phyloP scores from a whole-genome alignment of 352 stramenopile species.

The Globisporangium echinulatum region DNA sequence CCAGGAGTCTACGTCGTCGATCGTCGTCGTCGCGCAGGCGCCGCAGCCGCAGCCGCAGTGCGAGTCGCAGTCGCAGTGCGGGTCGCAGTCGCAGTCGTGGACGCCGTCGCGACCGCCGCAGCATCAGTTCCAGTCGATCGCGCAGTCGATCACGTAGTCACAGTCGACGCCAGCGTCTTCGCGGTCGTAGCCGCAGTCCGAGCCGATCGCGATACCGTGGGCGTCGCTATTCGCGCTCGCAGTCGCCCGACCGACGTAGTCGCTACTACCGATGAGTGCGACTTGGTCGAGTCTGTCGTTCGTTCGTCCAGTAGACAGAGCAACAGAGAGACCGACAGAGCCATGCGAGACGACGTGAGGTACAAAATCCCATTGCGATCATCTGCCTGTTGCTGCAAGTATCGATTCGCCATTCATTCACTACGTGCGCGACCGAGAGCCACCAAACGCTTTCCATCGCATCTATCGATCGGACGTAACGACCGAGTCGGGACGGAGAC shows the following conservation, averaged over 20 bases:
- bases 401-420: too few species aligned
- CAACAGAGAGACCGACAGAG: not conserved
- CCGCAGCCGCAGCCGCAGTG: slow-evolving; percentile 9
- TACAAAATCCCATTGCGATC: too few species aligned
- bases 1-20: not conserved
- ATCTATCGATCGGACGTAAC: too few species aligned
- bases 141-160: slow-evolving; percentile 25
- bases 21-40: slow-evolving; percentile 3
- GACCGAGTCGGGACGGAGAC: not conserved
- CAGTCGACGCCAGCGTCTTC: slow-evolving; percentile 7
- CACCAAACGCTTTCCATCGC: too few species aligned
- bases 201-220: slow-evolving; percentile 1
- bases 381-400: too few species aligned
- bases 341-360: not conserved
- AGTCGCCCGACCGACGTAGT: slow-evolving; percentile 14
- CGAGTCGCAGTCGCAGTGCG: slow-evolving; percentile 13
- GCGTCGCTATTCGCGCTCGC: slow-evolving; percentile 16
- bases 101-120: slow-evolving; percentile 14
- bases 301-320: not conserved
- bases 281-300: not conserved
- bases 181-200: slow-evolving; percentile 3
- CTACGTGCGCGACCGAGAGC: too few species aligned
- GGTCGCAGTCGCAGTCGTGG: slow-evolving; percentile 14
- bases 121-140: slow-evolving; percentile 17
- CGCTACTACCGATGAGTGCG: slow-evolving; percentile 11